These are phyloP conservation scores for Botrytis medusae DNA, from an alignment of 2,329 filamentous ascomycete genomes.

Conservation along the genomic window DNA sequence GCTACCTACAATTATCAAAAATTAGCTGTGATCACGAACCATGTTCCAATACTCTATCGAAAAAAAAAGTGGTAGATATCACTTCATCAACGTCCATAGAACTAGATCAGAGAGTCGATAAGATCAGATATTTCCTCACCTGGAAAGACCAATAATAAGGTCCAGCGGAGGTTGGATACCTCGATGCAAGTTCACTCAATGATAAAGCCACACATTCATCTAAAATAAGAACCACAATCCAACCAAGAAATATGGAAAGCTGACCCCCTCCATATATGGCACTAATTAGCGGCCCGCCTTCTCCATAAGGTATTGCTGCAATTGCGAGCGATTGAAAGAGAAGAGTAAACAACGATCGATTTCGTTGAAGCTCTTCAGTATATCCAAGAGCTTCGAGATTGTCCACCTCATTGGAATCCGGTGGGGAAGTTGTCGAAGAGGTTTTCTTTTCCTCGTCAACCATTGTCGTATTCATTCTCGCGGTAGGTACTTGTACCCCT, in stretches of 20 bases:
- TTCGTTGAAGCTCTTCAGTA: constrained; percentile 55
- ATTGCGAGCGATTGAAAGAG: constrained; percentile 62
- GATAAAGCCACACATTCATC: constrained; percentile 68
- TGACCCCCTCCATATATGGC: constrained; percentile 46
- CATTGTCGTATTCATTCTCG: neutral
- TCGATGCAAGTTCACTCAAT: constrained; percentile 71
- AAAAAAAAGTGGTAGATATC: neutral
- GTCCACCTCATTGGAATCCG: constrained; percentile 29
- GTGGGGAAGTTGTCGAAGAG: constrained; percentile 8
- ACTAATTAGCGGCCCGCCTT: constrained; percentile 37
- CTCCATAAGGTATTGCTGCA: constrained; percentile 58
- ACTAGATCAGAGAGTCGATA: neutral
- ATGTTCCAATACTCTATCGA: neutral
- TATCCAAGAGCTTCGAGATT: constrained; percentile 50
- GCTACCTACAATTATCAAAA: constrained; percentile 48
- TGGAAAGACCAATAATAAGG: constrained; percentile 81
- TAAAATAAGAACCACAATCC: constrained; percentile 54
- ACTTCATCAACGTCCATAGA: neutral
- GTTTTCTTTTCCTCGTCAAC: constrained; percentile 23
- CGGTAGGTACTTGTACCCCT: neutral
- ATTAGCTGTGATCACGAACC: neutral
- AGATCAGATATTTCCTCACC: constrained; percentile 34
- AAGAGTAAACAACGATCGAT: constrained; percentile 59
- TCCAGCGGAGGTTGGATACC: constrained; percentile 74
- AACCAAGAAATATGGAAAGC: constrained; percentile 56